Evolutionary conservation across 768 basidiomycete genomes (phyloP).

Genomic region (Strobilomyces echinocephalus): DNA sequence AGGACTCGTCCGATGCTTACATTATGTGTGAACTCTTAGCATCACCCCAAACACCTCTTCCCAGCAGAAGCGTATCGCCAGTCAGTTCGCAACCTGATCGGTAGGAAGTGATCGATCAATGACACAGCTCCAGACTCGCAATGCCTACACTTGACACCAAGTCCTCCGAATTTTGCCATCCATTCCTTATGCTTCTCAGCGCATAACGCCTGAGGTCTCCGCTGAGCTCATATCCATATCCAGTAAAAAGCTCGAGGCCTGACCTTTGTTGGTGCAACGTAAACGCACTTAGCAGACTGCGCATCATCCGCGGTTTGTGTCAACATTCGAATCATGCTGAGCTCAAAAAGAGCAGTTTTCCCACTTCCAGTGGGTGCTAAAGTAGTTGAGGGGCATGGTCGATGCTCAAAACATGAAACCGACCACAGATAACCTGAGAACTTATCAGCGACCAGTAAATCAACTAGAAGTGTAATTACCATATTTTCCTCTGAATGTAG

Average conservation of each 20-base stretch:
- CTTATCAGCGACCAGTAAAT: conserved; percentile 7
- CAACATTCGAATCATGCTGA: conserved; percentile 78
- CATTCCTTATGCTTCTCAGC: conserved; percentile 82
- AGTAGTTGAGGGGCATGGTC: conserved; percentile 2
- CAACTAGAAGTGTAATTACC: conserved; percentile 33
- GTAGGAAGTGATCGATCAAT: neutral
- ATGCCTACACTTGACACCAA: conserved; percentile 70
- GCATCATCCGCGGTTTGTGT: conserved; percentile 34
- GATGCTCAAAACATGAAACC: conserved; percentile 7
- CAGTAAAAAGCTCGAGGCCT: neutral
- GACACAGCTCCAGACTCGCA: neutral
- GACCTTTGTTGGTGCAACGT: conserved; percentile 92
- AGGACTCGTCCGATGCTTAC: conserved; percentile 37
- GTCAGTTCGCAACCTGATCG: conserved; percentile 79
- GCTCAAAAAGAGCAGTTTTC: conserved; percentile 92
- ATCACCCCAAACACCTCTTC: conserved; percentile 64
- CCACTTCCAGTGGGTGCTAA: conserved; percentile 94
- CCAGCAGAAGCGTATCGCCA: conserved; percentile 76
- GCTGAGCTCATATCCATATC: neutral
- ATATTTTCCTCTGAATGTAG: conserved; percentile 57
- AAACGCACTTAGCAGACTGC: conserved; percentile 65
- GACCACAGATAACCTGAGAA: conserved; percentile 68
- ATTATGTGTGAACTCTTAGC: conserved; percentile 76
- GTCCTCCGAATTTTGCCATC: conserved; percentile 68
- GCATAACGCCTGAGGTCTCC: conserved; percentile 66